Conservation (phyloP, 768 basidiomycete species). For the Phaffia tasmanica region DNA sequence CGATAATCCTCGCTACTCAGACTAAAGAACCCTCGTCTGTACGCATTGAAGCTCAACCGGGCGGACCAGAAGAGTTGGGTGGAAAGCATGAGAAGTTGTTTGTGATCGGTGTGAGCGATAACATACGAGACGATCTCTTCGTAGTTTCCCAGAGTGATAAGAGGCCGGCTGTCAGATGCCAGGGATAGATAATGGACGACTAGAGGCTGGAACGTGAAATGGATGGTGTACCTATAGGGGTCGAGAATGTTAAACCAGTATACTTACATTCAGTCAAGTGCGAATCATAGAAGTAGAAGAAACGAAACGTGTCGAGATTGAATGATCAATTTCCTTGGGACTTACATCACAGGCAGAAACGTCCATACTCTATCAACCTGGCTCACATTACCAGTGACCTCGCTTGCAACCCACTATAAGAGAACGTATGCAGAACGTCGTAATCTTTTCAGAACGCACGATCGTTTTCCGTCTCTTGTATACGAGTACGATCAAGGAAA, state of each 20-base stretch:
- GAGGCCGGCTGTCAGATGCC: conserved; percentile 1
- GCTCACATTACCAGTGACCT: conserved; percentile 24
- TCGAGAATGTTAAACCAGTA: not conserved
- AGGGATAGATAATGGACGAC: not conserved
- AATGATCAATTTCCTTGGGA: not conserved
- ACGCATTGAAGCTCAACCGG: conserved; percentile 21
- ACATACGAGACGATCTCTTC: not conserved
- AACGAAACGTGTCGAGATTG: not conserved
- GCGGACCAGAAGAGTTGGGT: conserved; percentile 19
- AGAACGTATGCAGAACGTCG: not conserved
- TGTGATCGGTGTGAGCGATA: not conserved
- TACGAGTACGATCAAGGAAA: not conserved
- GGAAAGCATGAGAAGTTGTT: conserved; percentile 12
- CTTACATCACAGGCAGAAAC: conserved; percentile 14
- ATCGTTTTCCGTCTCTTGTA: not conserved
- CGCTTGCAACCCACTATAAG: conserved; percentile 9
- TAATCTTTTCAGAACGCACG: not conserved
- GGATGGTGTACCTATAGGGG: conserved; percentile 11
- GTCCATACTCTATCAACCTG: conserved; percentile 26
- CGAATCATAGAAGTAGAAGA: not conserved
- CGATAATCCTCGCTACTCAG: conserved; percentile 23
- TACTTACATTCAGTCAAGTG: not conserved
- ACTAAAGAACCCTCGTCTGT: conserved; percentile 23
- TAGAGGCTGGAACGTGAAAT: conserved; percentile 24
- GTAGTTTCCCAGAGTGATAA: not conserved